These are phyloP conservation scores for Hymenoscyphus fructigenus DNA, from an alignment of 2,329 filamentous ascomycete species.

Conservation along the genomic window DNA sequence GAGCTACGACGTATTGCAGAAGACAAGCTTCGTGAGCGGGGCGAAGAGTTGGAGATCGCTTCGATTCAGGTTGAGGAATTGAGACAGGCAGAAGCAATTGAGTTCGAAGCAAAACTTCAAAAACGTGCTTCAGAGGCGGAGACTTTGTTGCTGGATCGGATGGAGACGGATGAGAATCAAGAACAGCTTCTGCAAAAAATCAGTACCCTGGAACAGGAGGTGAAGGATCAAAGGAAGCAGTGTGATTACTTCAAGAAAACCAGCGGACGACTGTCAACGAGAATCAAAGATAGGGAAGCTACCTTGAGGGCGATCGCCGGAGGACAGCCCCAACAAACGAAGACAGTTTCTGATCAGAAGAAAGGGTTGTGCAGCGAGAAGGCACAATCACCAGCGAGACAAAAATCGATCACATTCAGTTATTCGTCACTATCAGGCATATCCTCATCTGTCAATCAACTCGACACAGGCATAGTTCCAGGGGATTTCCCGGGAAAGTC, in stretches of 20 bases:
- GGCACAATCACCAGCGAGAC: too few species aligned
- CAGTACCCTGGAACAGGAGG: background rate
- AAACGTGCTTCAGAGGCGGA: background rate
- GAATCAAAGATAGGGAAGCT: background rate
- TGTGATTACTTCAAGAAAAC: background rate
- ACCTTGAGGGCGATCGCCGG: background rate
- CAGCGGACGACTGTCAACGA: background rate
- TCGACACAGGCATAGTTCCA: too few species aligned
- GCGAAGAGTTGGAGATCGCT: too few species aligned
- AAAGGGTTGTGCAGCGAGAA: too few species aligned
- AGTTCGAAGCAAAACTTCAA: background rate
- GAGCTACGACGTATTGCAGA: background rate
- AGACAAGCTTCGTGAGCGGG: background rate
- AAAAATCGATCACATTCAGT: too few species aligned
- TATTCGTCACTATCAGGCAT: too few species aligned
- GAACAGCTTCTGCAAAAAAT: slow-evolving; percentile 1
- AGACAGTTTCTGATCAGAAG: too few species aligned
- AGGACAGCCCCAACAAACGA: too few species aligned
- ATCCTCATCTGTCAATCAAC: too few species aligned
- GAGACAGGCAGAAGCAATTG: too few species aligned
- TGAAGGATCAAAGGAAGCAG: background rate
- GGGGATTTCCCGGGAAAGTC: too few species aligned
- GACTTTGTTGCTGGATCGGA: background rate
- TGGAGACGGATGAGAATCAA: slow-evolving; percentile 22
- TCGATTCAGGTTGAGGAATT: too few species aligned